Percentiles rank a stretch among this genome's conserved stretches.
Conservation (phyloP, 495 filamentous ascomycete genomes). For the Aspergillus leporis region DNA sequence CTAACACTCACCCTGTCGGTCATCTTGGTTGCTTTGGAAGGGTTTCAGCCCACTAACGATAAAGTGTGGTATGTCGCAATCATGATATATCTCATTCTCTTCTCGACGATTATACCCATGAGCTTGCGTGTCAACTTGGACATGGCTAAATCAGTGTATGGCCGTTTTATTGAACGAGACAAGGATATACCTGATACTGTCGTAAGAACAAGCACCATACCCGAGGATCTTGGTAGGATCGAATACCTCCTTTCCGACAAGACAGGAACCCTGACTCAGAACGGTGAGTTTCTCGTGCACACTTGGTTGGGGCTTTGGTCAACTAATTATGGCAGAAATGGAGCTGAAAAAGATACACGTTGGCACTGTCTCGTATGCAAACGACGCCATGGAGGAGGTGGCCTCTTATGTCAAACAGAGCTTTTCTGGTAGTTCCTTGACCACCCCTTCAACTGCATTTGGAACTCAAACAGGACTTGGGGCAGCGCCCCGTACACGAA, state of each 20-base stretch:
- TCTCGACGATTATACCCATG: conserved; percentile 98
- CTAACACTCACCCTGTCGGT: conserved; percentile 85
- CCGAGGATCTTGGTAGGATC: conserved; percentile 92
- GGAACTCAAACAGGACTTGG: conserved; percentile 55
- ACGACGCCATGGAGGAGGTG: conserved; percentile 98
- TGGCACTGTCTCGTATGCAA: conserved; percentile 95
- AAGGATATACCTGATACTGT: conserved; percentile 86
- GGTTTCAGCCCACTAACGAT: conserved; percentile 66
- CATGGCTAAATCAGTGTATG: conserved; percentile 95
- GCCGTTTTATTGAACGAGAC: conserved; percentile 91
- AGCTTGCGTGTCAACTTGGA: conserved; percentile 94
- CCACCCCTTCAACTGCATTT: conserved; percentile 73
- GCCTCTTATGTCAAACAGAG: conserved; percentile 78
- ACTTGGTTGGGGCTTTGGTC: conserved; percentile 1
- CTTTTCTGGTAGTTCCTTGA: conserved; percentile 62
- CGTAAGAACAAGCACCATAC: conserved; percentile 94
- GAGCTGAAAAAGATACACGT: conserved; percentile 98
- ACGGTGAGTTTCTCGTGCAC: conserved; percentile 49
- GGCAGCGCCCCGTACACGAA: conserved; percentile 73
- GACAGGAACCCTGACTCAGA: conserved; percentile 95
- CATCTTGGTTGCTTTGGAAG: conserved; percentile 83
- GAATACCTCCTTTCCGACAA: conserved; percentile 98
- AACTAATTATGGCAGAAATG: conserved; percentile 64
- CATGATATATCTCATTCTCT: conserved; percentile 94
- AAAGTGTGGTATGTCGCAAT: conserved; percentile 90